Conservation (phyloP, 768 basidiomycete species). For the Auricularia auricula-judae region DNA sequence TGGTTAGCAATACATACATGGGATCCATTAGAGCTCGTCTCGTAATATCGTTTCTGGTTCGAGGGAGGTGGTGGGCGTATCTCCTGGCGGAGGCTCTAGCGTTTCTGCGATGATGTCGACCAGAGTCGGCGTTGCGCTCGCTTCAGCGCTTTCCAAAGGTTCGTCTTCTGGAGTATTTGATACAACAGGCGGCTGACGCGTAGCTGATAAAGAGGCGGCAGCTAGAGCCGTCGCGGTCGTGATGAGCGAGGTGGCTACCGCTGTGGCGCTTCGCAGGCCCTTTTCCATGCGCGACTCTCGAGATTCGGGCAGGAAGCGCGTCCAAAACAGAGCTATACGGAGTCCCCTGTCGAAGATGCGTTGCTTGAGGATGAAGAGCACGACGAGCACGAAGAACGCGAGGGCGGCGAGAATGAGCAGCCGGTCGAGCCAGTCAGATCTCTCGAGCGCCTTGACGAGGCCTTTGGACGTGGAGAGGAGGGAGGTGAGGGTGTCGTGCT, state of each 20-base stretch:
- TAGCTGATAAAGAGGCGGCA: background rate
- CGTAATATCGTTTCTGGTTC: background rate
- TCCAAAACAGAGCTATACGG: slow-evolving; percentile 83
- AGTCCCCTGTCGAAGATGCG: slow-evolving; percentile 72
- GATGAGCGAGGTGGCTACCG: background rate
- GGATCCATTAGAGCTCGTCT: background rate
- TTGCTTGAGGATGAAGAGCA: slow-evolving; percentile 81
- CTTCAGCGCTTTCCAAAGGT: background rate
- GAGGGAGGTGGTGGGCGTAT: background rate
- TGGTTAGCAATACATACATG: no score
- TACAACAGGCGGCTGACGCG: background rate
- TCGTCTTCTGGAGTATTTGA: background rate
- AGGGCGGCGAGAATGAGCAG: slow-evolving; percentile 73
- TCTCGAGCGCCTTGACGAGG: slow-evolving; percentile 79
- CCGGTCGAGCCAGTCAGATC: slow-evolving; percentile 87
- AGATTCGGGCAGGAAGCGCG: slow-evolving; percentile 46
- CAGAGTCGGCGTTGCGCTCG: background rate
- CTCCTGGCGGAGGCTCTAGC: background rate
- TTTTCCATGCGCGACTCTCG: background rate
- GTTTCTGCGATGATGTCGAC: background rate
- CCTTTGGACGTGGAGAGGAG: slow-evolving; percentile 72
- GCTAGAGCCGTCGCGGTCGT: background rate
- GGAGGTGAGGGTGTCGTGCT: slow-evolving; percentile 64
- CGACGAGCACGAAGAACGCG: slow-evolving; percentile 71
- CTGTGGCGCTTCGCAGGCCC: background rate